Percentiles rank a stretch among this genome's conserved stretches.
phyloP scores from a whole-genome alignment of 2,329 filamentous ascomycete species.

The Trichoderma sp. region DNA sequence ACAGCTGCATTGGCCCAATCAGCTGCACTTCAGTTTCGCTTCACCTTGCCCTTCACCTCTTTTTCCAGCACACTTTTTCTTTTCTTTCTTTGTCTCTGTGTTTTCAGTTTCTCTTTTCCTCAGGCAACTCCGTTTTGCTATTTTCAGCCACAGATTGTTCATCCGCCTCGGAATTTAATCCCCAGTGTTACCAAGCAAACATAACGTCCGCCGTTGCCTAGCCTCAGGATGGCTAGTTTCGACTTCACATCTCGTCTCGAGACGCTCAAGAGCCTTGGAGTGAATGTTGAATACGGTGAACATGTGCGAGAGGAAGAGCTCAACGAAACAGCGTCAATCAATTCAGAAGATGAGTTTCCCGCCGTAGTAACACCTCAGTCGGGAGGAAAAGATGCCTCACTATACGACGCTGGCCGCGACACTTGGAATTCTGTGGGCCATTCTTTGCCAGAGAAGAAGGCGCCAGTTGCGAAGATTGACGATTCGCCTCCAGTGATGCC shows the following conservation, averaged over 20 bases:
- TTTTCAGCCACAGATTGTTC: background rate
- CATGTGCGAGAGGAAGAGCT: background rate
- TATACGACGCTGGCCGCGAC: background rate
- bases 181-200: background rate
- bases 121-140: too few species aligned
- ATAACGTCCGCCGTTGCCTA: background rate
- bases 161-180: background rate
- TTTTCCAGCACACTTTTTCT: background rate
- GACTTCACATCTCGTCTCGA: slow-evolving; percentile 24
- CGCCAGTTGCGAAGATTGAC: background rate
- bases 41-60: background rate
- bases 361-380: background rate
- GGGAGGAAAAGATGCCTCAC: background rate
- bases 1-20: background rate
- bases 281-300: slow-evolving; percentile 7
- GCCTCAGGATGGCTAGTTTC: slow-evolving; percentile 22
- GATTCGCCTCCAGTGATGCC: background rate
- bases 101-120: background rate
- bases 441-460: background rate
- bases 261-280: slow-evolving; percentile 26
- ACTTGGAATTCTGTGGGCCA: background rate
- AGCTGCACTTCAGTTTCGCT: background rate
- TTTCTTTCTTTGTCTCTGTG: background rate
- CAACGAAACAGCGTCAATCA: background rate
- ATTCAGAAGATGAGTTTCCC: slow-evolving; percentile 4